Evolutionary conservation across 352 stramenopile genomes (phyloP).

Genomic region (Phytopythium vexans): DNA sequence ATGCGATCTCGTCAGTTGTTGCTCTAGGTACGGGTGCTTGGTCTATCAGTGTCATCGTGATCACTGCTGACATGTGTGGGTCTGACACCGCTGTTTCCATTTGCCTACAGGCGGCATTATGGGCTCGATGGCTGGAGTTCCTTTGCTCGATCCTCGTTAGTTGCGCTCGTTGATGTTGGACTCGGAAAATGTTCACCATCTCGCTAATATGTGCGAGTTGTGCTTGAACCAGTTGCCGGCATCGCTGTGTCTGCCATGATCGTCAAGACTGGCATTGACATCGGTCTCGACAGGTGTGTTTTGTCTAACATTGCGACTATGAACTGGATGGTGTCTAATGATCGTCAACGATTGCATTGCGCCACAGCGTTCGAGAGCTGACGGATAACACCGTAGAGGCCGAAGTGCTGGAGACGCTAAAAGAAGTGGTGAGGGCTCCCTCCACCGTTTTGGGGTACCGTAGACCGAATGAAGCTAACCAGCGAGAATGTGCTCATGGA

Average conservation of each 20-base stretch:
- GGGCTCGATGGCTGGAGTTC: slow-evolving; percentile 63
- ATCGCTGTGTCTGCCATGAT: slow-evolving; percentile 88
- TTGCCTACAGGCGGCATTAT: slow-evolving; percentile 49
- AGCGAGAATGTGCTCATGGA: neutral
- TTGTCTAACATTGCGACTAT: neutral
- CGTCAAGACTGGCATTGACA: slow-evolving; percentile 80
- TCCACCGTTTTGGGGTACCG: neutral
- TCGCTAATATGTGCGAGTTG: no score
- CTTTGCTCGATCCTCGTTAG: slow-evolving; percentile 52
- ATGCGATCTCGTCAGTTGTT: slow-evolving; percentile 89
- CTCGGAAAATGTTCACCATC: no score
- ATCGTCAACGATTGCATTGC: neutral
- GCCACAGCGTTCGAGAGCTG: slow-evolving; percentile 65
- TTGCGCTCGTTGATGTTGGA: neutral
- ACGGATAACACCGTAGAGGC: slow-evolving; percentile 83
- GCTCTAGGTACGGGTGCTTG: slow-evolving; percentile 37
- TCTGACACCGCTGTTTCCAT: neutral
- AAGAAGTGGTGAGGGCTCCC: slow-evolving; percentile 54
- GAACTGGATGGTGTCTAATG: no score
- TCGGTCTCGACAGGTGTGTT: slow-evolving; percentile 71
- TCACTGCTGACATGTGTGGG: neutral
- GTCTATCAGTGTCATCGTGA: neutral
- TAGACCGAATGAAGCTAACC: neutral
- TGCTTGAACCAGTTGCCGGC: slow-evolving; percentile 45
- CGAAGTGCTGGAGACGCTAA: slow-evolving; percentile 71